phyloP scores from a whole-genome alignment of 2,329 filamentous ascomycete genomes.

The Aspergillus pseudoglaucus region DNA sequence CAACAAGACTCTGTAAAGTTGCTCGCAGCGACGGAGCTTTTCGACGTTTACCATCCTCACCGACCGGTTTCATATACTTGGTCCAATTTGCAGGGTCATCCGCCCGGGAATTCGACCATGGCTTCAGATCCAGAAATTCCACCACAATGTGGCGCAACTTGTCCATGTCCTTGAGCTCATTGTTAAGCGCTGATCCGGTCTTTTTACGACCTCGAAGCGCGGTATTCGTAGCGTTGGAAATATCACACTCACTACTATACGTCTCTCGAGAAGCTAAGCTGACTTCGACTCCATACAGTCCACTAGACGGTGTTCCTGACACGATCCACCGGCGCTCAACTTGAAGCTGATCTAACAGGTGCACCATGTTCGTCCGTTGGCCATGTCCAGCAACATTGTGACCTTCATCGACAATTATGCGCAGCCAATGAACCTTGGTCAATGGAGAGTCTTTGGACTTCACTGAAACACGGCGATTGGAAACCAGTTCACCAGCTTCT shows the following conservation, averaged over 20 bases:
- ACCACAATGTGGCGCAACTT: slow-evolving; percentile 59
- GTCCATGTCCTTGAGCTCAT: slow-evolving; percentile 59
- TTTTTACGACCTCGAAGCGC: slow-evolving; percentile 28
- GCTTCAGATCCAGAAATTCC: slow-evolving; percentile 67
- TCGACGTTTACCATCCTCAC: slow-evolving; percentile 46
- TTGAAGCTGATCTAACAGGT: slow-evolving; percentile 48
- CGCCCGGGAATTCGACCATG: slow-evolving; percentile 64
- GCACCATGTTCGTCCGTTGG: slow-evolving; percentile 52
- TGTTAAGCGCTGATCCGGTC: slow-evolving; percentile 39
- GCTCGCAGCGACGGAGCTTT: slow-evolving; percentile 49
- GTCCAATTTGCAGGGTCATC: slow-evolving; percentile 63
- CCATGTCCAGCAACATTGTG: slow-evolving; percentile 69
- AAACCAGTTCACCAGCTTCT: slow-evolving; percentile 51
- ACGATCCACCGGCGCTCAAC: slow-evolving; percentile 79
- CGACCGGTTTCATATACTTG: slow-evolving; percentile 60
- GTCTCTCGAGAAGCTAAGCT: slow-evolving; percentile 43
- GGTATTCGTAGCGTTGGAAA: slow-evolving; percentile 23
- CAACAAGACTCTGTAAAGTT: slow-evolving; percentile 70
- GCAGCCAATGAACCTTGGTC: slow-evolving; percentile 70
- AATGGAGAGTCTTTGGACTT: slow-evolving; percentile 55
- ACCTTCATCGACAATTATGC: slow-evolving; percentile 88
- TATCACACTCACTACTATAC: slow-evolving; percentile 28
- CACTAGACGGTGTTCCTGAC: slow-evolving; percentile 80
- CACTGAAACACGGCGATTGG: slow-evolving; percentile 42
- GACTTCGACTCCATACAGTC: slow-evolving; percentile 69